Evolutionary conservation across 2,329 filamentous ascomycete species (phyloP).

Genomic region (Fusarium concolor): DNA sequence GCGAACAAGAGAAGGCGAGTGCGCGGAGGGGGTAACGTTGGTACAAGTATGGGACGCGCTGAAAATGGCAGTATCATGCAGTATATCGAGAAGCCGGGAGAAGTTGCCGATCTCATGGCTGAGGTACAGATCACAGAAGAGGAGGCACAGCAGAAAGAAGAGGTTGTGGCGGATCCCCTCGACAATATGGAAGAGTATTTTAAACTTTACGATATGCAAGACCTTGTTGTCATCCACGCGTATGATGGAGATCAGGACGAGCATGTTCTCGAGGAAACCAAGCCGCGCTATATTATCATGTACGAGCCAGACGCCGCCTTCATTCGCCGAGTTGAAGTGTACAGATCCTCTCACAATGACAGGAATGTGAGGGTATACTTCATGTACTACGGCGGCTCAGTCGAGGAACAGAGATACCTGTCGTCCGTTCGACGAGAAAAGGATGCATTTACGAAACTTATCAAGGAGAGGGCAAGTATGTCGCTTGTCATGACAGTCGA

Average conservation of each 20-base stretch:
- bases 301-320: conserved; percentile 97
- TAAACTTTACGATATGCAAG: conserved; percentile 89
- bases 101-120: conserved; percentile 84
- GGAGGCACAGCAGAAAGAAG: conserved; percentile 80
- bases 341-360: conserved; percentile 92
- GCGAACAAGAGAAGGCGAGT: conserved; percentile 88
- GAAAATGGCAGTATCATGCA: conserved; percentile 80
- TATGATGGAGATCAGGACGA: conserved; percentile 98
- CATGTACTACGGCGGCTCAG: conserved; percentile 93
- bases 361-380: conserved; percentile 94
- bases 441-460: conserved; percentile 93
- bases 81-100: conserved; percentile 83
- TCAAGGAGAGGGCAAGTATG: conserved; percentile 95
- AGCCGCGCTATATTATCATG: conserved; percentile 96
- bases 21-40: conserved; percentile 78
- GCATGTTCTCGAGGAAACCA: conserved; percentile 93
- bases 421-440: conserved; percentile 93
- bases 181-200: conserved; percentile 95
- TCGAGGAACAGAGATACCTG: conserved; percentile 95
- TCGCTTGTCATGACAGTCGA: conserved; percentile 85
- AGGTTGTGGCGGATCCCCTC: conserved; percentile 79
- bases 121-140: conserved; percentile 84
- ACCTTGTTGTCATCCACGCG: conserved; percentile 88
- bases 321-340: conserved; percentile 93
- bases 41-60: conserved; percentile 69